Evolutionary conservation across 768 basidiomycete genomes (phyloP).

Genomic region (Amanita fuliginea): DNA sequence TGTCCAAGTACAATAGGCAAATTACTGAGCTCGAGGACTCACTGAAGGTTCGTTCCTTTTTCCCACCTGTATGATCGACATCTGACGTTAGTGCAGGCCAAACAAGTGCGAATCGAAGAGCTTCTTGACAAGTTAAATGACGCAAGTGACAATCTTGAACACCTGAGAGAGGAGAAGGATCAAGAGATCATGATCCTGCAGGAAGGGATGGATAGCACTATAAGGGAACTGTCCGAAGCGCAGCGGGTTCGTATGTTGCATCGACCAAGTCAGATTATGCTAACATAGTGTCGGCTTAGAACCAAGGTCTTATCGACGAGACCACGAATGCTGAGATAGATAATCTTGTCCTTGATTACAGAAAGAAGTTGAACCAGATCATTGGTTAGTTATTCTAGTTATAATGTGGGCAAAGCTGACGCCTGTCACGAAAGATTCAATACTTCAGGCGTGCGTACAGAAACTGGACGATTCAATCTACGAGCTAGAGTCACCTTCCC

Average conservation of each 20-base stretch:
- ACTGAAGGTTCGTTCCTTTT: slow-evolving; percentile 49
- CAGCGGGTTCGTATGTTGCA: slow-evolving; percentile 50
- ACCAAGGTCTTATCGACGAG: slow-evolving; percentile 73
- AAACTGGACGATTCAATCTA: slow-evolving; percentile 98
- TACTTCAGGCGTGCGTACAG: slow-evolving; percentile 90
- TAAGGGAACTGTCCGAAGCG: slow-evolving; percentile 77
- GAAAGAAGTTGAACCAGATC: slow-evolving; percentile 96
- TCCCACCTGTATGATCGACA: not conserved
- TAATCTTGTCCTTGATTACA: slow-evolving; percentile 89
- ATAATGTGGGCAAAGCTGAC: slow-evolving; percentile 7
- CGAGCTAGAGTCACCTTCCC: slow-evolving; percentile 92
- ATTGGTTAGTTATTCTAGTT: slow-evolving; percentile 47
- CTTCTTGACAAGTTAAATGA: slow-evolving; percentile 72
- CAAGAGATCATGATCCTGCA: slow-evolving; percentile 93
- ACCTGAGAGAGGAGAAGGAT: slow-evolving; percentile 88
- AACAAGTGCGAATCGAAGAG: slow-evolving; percentile 96
- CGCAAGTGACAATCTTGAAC: slow-evolving; percentile 66
- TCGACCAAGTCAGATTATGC: not conserved
- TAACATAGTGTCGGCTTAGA: slow-evolving; percentile 34
- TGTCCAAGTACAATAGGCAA: slow-evolving; percentile 93
- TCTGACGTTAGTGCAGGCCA: slow-evolving; percentile 42
- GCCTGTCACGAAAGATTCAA: slow-evolving; percentile 60
- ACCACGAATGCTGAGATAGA: slow-evolving; percentile 97
- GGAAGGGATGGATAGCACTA: slow-evolving; percentile 88
- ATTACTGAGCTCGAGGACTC: slow-evolving; percentile 95